Evolutionary conservation across 495 filamentous ascomycete species (phyloP).

Genomic region (Darksidea phi): DNA sequence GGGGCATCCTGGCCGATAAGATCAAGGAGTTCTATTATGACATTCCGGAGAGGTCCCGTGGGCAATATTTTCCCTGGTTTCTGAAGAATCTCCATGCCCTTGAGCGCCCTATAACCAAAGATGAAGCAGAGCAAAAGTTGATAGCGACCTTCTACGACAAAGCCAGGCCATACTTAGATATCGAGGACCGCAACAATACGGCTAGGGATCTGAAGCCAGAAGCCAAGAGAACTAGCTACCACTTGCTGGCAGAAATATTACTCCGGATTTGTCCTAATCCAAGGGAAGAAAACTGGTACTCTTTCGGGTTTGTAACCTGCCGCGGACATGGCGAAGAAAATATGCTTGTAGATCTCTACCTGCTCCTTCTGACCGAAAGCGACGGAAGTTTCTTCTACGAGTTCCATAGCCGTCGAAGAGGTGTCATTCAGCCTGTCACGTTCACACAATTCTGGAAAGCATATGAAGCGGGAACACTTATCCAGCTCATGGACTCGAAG

Average conservation of each 20-base stretch:
- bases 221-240: constrained; percentile 35
- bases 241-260: constrained; percentile 29
- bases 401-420: constrained; percentile 28
- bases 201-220: constrained; percentile 35
- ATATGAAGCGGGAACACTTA: constrained; percentile 40
- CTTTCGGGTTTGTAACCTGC: constrained; percentile 41
- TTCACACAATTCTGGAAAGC: constrained; percentile 42
- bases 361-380: constrained; percentile 34
- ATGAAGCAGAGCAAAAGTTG: constrained; percentile 35
- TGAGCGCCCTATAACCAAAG: constrained; percentile 37
- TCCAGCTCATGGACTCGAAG: constrained; percentile 43
- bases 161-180: constrained; percentile 39
- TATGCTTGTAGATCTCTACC: constrained; percentile 37
- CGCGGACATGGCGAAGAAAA: constrained; percentile 34
- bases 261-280: constrained; percentile 29
- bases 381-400: constrained; percentile 34
- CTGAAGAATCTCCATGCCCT: constrained; percentile 37
- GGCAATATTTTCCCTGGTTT: constrained; percentile 43
- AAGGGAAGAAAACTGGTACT: constrained; percentile 34
- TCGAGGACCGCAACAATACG: constrained; percentile 37
- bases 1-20: constrained; percentile 35
- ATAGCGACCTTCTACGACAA: constrained; percentile 39
- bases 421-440: constrained; percentile 26
- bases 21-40: constrained; percentile 35
- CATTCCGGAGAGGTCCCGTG: constrained; percentile 25